Conservation (phyloP, 169 alveolate genomes). For the Cryptosporidium parvum region DNA sequence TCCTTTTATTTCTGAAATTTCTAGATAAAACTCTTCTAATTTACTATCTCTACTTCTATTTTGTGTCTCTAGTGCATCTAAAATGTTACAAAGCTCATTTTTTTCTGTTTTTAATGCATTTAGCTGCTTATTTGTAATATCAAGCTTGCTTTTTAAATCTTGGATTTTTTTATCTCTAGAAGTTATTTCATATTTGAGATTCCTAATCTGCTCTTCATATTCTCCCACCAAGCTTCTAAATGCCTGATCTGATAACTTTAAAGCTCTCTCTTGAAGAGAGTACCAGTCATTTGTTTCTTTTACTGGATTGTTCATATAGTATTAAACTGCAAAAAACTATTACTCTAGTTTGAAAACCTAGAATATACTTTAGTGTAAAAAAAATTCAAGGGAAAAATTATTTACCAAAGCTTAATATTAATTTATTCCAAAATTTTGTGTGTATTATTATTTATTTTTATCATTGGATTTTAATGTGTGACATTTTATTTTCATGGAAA, state of each 20-base stretch:
- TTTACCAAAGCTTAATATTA: not conserved
- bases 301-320: slow-evolving; percentile 11
- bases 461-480: not conserved
- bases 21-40: slow-evolving; percentile 2
- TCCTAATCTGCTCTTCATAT: slow-evolving; percentile 33
- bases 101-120: slow-evolving; percentile 30
- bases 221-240: slow-evolving; percentile 27
- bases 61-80: slow-evolving; percentile 20
- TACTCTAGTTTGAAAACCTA: not conserved
- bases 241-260: slow-evolving; percentile 56
- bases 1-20: slow-evolving; percentile 25
- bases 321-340: not conserved
- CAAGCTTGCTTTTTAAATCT: slow-evolving; percentile 40
- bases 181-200: slow-evolving; percentile 19
- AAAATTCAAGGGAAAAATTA: not conserved
- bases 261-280: slow-evolving; percentile 61
- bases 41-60: slow-evolving; percentile 13
- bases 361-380: not conserved
- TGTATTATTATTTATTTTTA: not conserved
- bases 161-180: slow-evolving; percentile 33
- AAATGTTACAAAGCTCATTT: slow-evolving; percentile 13
- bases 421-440: not conserved
- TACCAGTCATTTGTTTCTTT: slow-evolving; percentile 50
- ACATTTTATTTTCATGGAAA: slow-evolving; percentile 4
- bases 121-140: slow-evolving; percentile 17